These are phyloP conservation scores for Talaromyces sp. DNA, from an alignment of 2,329 filamentous ascomycete species.

Conservation along the genomic window DNA sequence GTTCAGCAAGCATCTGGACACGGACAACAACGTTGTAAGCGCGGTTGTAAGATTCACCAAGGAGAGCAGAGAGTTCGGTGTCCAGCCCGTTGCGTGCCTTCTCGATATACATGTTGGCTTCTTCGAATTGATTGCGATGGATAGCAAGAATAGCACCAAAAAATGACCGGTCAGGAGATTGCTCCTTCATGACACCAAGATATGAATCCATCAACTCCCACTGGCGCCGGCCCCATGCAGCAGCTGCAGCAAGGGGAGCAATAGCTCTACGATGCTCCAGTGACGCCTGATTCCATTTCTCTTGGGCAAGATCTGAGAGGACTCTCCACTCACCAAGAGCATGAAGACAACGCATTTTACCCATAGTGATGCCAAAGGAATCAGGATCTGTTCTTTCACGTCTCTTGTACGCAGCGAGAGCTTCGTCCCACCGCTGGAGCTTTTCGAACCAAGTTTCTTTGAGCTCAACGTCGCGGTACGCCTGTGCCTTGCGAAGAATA, in stretches of 20 bases:
- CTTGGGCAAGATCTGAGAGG: constrained; percentile 82
- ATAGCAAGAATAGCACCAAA: constrained; percentile 95
- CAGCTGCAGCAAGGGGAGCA: constrained; percentile 89
- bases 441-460: constrained; percentile 99
- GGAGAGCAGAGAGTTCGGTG: constrained; percentile 89
- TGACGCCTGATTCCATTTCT: constrained; percentile 89
- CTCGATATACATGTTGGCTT: constrained; percentile 85
- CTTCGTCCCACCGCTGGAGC: constrained; percentile 96
- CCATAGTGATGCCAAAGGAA: constrained; percentile 96
- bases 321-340: constrained; percentile 97
- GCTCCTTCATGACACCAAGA: constrained; percentile 88
- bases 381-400: constrained; percentile 74
- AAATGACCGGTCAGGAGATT: constrained; percentile 93
- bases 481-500: constrained; percentile 92
- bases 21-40: constrained; percentile 98
- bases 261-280: constrained; percentile 87
- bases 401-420: constrained; percentile 85
- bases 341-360: constrained; percentile 98
- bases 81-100: constrained; percentile 92
- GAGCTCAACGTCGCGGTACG: constrained; percentile 92
- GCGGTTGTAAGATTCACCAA: constrained; percentile 98
- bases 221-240: constrained; percentile 93
- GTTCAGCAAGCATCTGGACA: constrained; percentile 97
- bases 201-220: constrained; percentile 99
- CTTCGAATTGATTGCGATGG: constrained; percentile 92